Evolutionary conservation across 495 filamentous ascomycete species (phyloP), one percentile per base, ranked within the genome.

Genomic region (Chaetomium cochliodes): DNA sequence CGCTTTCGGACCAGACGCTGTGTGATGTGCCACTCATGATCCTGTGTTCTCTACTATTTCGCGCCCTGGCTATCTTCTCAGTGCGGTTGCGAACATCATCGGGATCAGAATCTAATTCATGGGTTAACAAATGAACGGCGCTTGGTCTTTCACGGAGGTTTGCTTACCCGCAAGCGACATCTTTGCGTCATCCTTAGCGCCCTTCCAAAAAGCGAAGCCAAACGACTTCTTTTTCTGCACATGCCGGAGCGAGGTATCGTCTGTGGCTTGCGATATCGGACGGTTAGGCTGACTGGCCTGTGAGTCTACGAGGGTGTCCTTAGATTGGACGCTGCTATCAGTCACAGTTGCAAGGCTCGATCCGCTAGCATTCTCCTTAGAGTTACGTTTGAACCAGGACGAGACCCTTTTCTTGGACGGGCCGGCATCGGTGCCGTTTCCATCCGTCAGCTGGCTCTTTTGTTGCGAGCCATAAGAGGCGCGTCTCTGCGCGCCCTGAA

Each of bases 331-430:
- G 15, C 66, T 69, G 25, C 23, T 62, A 25, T 70, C 68, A 11
- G 55, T 63, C 0, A 61, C 66, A 20, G 57, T 69, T 26, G 65
- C 67, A 50, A 68, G 66, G 42, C 64, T 66, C 8, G 72, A 69
- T 15, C 47, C 69, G 39, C 66, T 63, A 12, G 65, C 56, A 16
- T 64, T 72, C 1, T 75, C 71, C 41, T 85, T 84, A 5, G 82
- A 82, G 30, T 78, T 74, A 3, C 85, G 82, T 56, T 81, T 87
- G 70, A 90, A 88, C 88, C 88, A 92, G 2, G 82, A 84, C 67
- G 84, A 81, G 46, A 85, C 88, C 73, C 87, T 88, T 46, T 82
- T 80, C 42, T 75, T 73, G 58, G 70, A 73, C 2, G 76, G 68
- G 23, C 62, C 47, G 41, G 52, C 42, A 20, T 30, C 55, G 44